Percentiles rank a stretch among this genome's conserved stretches.
Evolutionary conservation across 1,139 yeast species (phyloP).

Genomic region (Scheffersomyces titani): DNA sequence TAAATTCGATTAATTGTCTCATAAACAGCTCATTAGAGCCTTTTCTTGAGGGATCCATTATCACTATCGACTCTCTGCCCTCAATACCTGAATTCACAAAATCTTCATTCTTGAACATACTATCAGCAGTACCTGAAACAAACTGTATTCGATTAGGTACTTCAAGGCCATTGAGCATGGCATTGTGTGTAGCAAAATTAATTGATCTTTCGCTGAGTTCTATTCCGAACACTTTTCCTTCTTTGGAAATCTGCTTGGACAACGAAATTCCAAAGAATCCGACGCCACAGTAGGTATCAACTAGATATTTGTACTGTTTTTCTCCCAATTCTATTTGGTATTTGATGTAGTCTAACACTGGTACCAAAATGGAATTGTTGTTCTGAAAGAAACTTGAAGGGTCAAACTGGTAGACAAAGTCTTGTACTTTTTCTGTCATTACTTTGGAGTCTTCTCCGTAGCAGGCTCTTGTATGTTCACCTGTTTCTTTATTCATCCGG

Average conservation of each 20-base stretch:
- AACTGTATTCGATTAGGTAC: slow-evolving; percentile 31
- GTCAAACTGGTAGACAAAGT: slow-evolving; percentile 32
- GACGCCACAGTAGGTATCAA: slow-evolving; percentile 50
- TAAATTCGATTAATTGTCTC: slow-evolving; percentile 35
- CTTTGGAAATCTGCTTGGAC: slow-evolving; percentile 25
- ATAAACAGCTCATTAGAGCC: slow-evolving; percentile 39
- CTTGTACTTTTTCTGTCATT: slow-evolving; percentile 33
- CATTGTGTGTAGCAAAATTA: slow-evolving; percentile 41
- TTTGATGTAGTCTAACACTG: slow-evolving; percentile 33
- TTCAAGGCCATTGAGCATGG: slow-evolving; percentile 37
- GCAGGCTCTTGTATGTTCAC: slow-evolving; percentile 29
- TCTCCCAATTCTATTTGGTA: slow-evolving; percentile 19
- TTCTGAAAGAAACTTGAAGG: slow-evolving; percentile 39
- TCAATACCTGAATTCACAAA: slow-evolving; percentile 25
- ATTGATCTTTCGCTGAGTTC: slow-evolving; percentile 37
- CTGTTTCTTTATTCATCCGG: slow-evolving; percentile 31
- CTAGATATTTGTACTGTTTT: slow-evolving; percentile 23
- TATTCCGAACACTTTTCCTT: slow-evolving; percentile 45
- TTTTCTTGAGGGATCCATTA: slow-evolving; percentile 50
- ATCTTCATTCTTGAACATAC: slow-evolving; percentile 28
- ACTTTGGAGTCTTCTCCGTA: slow-evolving; percentile 24
- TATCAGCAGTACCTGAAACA: slow-evolving; percentile 40
- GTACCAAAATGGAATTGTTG: slow-evolving; percentile 36
- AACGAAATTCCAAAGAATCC: slow-evolving; percentile 48
- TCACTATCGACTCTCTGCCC: slow-evolving; percentile 38